Percentiles rank a stretch among this genome's conserved stretches.
Conservation (phyloP, 805 yeast species). For the Hemisphaericaspora nanyangensis region DNA sequence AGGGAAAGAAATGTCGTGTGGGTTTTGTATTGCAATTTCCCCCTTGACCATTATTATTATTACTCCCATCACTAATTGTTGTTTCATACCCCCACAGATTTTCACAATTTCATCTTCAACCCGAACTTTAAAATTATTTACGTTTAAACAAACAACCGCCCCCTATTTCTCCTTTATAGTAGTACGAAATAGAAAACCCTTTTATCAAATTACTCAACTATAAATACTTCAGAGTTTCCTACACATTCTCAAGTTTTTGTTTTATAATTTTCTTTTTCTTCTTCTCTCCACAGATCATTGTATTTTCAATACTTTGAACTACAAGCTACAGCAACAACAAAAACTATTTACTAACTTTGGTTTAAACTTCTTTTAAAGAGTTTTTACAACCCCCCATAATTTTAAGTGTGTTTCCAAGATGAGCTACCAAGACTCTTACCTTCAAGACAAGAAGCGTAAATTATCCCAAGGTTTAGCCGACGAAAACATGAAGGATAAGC, state of each 20-base stretch:
- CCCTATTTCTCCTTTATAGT: too few species aligned
- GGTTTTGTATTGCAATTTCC: too few species aligned
- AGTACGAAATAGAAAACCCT: too few species aligned
- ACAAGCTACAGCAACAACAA: background rate
- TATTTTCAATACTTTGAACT: conserved; percentile 3
- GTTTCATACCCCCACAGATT: too few species aligned
- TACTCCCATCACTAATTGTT: too few species aligned
- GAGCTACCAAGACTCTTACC: conserved; percentile 9
- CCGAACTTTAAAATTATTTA: too few species aligned
- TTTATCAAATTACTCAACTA: too few species aligned
- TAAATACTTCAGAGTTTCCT: background rate
- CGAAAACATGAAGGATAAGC: conserved; percentile 6
- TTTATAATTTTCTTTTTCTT: background rate
- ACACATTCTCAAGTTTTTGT: background rate
- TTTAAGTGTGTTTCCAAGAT: conserved; percentile 6
- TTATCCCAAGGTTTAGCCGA: conserved; percentile 7
- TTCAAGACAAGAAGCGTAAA: conserved; percentile 9
- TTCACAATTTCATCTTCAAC: too few species aligned
- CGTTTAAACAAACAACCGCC: too few species aligned
- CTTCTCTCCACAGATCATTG: conserved; percentile 3
- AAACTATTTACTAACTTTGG: background rate
- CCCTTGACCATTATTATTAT: too few species aligned
- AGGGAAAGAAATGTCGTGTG: too few species aligned
- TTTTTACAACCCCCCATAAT: background rate
- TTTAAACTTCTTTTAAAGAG: background rate